Evolutionary conservation across 768 basidiomycete species (phyloP).

Genomic region (Hericium alpestre): DNA sequence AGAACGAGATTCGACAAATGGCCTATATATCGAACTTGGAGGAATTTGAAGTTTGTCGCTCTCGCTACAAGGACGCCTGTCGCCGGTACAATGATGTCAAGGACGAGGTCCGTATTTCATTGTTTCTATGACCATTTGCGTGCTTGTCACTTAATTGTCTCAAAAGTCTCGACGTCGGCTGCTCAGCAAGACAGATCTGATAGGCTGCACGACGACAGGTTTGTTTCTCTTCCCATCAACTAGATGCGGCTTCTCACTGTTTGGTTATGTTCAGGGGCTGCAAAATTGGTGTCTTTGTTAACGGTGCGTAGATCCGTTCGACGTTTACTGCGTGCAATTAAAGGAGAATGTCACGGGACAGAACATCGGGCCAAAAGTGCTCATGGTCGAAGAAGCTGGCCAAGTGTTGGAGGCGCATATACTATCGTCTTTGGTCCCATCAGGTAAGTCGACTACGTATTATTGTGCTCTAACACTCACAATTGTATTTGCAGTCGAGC

Average conservation of each 20-base stretch:
- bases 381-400: conserved; percentile 74
- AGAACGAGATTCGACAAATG: conserved; percentile 25
- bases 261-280: conserved; percentile 38
- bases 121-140: not conserved
- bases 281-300: conserved; percentile 49
- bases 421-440: conserved; percentile 48
- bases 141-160: not conserved
- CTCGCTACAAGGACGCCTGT: conserved; percentile 30
- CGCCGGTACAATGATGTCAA: conserved; percentile 28
- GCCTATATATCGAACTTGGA: conserved; percentile 21
- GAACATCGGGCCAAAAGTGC: conserved; percentile 48
- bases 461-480: not conserved
- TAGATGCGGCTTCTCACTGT: not conserved
- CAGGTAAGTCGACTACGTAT: conserved; percentile 4
- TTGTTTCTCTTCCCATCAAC: conserved; percentile 1
- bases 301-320: conserved; percentile 26
- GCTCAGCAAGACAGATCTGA: conserved; percentile 43
- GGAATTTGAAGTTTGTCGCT: conserved; percentile 34
- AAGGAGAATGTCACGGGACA: conserved; percentile 16
- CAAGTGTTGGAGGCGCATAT: conserved; percentile 77
- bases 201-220: conserved; percentile 76
- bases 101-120: conserved; percentile 35
- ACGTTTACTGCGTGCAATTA: too few species aligned
- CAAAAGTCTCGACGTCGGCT: conserved; percentile 45
- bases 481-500: conserved; percentile 32